These are phyloP conservation scores for Dactylorhiza incarnata DNA, from an alignment of 106 monocot species.

Conservation along the genomic window DNA sequence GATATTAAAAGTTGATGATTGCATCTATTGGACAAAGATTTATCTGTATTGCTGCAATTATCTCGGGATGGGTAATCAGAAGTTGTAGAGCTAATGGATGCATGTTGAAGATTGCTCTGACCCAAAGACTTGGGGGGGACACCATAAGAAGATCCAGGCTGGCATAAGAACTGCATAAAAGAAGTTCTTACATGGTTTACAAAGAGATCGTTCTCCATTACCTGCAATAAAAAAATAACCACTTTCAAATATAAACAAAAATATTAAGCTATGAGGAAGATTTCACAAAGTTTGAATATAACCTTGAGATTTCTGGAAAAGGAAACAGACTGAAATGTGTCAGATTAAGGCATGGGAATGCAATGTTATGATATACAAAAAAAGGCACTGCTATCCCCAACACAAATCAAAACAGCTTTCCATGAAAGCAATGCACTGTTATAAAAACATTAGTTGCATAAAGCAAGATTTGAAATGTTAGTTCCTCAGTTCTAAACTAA, in stretches of 20 bases:
- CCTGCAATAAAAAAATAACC: conserved; percentile 26
- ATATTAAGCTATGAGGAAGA: background rate
- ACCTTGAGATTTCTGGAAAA: background rate
- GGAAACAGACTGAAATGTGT: background rate
- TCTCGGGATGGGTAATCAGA: conserved; percentile 1
- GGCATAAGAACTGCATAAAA: conserved; percentile 26
- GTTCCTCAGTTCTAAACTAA: too few relatives aligned
- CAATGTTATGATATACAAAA: background rate
- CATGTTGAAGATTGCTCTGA: conserved; percentile 7
- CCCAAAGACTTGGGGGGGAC: conserved; percentile 6
- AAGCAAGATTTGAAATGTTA: background rate
- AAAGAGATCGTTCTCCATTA: conserved; percentile 44
- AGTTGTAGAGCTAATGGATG: conserved; percentile 1
- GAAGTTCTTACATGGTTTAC: conserved; percentile 35
- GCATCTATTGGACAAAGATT: conserved; percentile 3
- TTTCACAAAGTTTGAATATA: background rate
- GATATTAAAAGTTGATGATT: conserved; percentile 6
- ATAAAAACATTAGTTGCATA: background rate
- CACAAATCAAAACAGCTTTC: background rate
- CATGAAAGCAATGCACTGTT: background rate
- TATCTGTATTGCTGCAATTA: conserved; percentile 6
- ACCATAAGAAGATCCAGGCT: conserved; percentile 15
- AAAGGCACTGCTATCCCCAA: background rate
- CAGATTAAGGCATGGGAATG: background rate
- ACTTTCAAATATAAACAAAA: background rate